These are phyloP conservation scores for Panicum virgatum DNA, from an alignment of 202 grass and related monocot species.

Conservation along the genomic window DNA sequence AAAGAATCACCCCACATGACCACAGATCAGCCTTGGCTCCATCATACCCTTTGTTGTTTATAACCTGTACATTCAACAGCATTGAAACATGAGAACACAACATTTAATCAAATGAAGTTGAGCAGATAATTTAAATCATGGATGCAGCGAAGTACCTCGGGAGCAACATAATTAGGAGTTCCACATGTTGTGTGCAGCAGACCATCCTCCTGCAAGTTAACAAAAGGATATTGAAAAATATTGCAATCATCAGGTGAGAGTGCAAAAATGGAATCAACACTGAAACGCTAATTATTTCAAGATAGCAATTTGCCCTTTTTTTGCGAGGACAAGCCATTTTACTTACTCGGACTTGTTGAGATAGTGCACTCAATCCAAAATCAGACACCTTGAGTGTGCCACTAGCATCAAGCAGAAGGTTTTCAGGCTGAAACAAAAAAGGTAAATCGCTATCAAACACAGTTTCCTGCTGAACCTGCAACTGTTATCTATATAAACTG, in stretches of 20 bases:
- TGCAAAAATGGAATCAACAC: background rate
- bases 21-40: constrained; percentile 95
- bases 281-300: background rate
- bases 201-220: constrained; percentile 78
- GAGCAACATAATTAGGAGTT: constrained; percentile 99
- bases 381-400: constrained; percentile 90
- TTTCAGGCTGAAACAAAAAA: constrained; percentile 75
- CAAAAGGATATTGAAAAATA: constrained; percentile 29
- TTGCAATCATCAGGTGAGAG: background rate
- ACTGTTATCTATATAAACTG: background rate
- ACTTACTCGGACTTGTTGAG: constrained; percentile 92
- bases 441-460: constrained; percentile 1
- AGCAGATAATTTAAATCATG: constrained; percentile 29
- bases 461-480: background rate
- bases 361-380: constrained; percentile 92
- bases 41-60: constrained; percentile 97
- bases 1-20: constrained; percentile 99
- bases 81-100: constrained; percentile 45
- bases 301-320: background rate
- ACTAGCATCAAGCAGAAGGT: constrained; percentile 78
- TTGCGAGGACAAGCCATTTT: background rate
- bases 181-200: constrained; percentile 90
- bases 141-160: constrained; percentile 57
- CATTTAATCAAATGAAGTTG: constrained; percentile 9
- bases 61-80: constrained; percentile 56